These are phyloP conservation scores for Podaxis sp. DNA, from an alignment of 768 basidiomycete genomes.

Conservation along the genomic window DNA sequence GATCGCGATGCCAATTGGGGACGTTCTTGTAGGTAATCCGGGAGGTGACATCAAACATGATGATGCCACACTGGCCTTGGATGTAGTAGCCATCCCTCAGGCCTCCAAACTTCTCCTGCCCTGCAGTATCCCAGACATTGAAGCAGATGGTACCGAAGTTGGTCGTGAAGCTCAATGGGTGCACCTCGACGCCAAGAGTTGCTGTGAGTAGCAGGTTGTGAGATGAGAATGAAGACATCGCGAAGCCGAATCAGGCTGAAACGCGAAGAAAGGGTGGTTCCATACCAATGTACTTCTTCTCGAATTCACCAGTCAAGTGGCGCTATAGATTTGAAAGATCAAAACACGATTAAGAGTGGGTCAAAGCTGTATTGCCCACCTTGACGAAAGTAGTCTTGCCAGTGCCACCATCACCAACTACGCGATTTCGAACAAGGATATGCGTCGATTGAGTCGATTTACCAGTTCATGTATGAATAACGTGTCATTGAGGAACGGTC, in stretches of 20 bases:
- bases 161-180: conserved; percentile 93
- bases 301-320: conserved; percentile 99
- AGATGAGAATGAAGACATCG: conserved; percentile 16
- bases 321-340: conserved; percentile 63
- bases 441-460: conserved; percentile 18
- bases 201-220: conserved; percentile 47
- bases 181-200: conserved; percentile 99
- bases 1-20: conserved; percentile 99
- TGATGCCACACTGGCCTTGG: conserved; percentile 99
- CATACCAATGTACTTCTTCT: conserved; percentile 99
- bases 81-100: conserved; percentile 96
- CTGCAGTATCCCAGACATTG: conserved; percentile 99
- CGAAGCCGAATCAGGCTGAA: conserved; percentile 2
- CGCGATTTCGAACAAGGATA: conserved; percentile 12
- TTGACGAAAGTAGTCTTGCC: conserved; percentile 99
- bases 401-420: conserved; percentile 96
- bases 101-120: conserved; percentile 99
- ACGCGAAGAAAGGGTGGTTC: conserved; percentile 19
- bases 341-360: conserved; percentile 15
- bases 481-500: conserved; percentile 28
- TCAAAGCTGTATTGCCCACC: conserved; percentile 40
- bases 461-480: conserved; percentile 17
- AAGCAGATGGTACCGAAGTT: conserved; percentile 99
- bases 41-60: conserved; percentile 99
- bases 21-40: conserved; percentile 99